phyloP scores from a whole-genome alignment of 768 basidiomycete species.

The Suillus fuscotomentosus region DNA sequence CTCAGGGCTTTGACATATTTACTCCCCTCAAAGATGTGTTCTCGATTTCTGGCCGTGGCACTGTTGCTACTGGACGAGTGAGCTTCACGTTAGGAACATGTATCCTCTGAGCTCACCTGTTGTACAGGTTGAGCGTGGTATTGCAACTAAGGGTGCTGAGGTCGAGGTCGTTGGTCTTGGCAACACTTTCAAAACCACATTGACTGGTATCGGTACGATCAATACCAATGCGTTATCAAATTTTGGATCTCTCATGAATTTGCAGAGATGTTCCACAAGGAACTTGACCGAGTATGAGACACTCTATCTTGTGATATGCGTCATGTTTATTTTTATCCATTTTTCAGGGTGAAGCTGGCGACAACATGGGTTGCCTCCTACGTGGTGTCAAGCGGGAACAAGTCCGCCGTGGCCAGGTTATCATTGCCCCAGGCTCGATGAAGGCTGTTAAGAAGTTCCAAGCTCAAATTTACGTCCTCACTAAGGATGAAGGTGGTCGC shows the following conservation, averaged over 20 bases:
- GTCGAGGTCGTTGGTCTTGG: constrained; percentile 93
- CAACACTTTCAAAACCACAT: constrained; percentile 77
- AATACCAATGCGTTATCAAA: not conserved
- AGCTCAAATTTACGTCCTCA: constrained; percentile 79
- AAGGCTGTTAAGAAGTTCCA: constrained; percentile 94
- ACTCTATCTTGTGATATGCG: not conserved
- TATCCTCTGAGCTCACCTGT: not conserved
- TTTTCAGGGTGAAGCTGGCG: constrained; percentile 87
- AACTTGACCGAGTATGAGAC: constrained; percentile 81
- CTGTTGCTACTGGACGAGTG: constrained; percentile 93
- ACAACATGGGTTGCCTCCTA: constrained; percentile 98
- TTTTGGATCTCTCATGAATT: not conserved
- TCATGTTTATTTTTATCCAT: constrained; percentile 1
- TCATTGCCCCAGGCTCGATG: constrained; percentile 86
- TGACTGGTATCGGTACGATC: constrained; percentile 86
- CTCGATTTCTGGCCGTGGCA: constrained; percentile 98
- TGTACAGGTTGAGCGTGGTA: constrained; percentile 83
- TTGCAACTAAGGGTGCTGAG: constrained; percentile 87
- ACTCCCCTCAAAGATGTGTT: constrained; percentile 66
- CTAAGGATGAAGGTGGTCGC: constrained; percentile 57
- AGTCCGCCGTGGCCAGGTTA: constrained; percentile 88
- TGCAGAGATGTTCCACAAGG: constrained; percentile 99
- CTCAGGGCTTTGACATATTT: not conserved
- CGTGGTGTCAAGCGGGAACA: constrained; percentile 98
- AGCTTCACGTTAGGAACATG: constrained; percentile 21